Evolutionary conservation across 2,329 filamentous ascomycete species (phyloP), one percentile per base, ranked within the genome.

Genomic region (Blastomyces parvus): DNA sequence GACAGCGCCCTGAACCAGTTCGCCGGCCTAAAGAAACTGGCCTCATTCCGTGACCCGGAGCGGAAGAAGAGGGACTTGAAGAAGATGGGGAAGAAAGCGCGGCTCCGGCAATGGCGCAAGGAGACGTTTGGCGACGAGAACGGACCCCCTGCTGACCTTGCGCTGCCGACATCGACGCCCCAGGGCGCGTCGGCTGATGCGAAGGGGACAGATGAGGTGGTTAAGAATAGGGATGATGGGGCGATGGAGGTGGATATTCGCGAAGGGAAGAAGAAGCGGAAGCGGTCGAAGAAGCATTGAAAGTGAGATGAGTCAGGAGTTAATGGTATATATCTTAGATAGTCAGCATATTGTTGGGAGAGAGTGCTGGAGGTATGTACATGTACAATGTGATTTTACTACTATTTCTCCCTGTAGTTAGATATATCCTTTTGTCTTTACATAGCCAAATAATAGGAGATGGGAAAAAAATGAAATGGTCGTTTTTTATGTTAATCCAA

Each of bases 21-120:
- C 72, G 93, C 88, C 5, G 93, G 94, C 7, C 80, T 99, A 71
- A 99, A 99, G 83, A 97, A 97, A 79, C 84, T 97, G 64, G 92
- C 93, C 4, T 82, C 89, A 5, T 99, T 94, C 80, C 84, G 94
- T 63, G 92, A 97, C 73, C 80, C 82, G 2, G 89, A 92, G 70
- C 94, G 95, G 83, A 97, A 97, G 82, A 83, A 84, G 68, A 89
- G 88, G 70, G 94, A 99, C 73, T 86, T 87, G 79, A 96, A 96
- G 82, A 84, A 85, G 70, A 82, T 97, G 38, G 89, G 90, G 67
- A 99, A 97, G 84, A 97, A 97, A 80, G 90, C 90, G 8, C 83
- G 93, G 25, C 80, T 99, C 65, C 82, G 91, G 72, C 85, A 97
- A 78, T 99, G 94, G 94, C 85, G 86, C 58, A 81, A 83, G 71